These are phyloP conservation scores for Malus hybrid DNA, from an alignment of 331 rosid genomes.

Conservation along the genomic window DNA sequence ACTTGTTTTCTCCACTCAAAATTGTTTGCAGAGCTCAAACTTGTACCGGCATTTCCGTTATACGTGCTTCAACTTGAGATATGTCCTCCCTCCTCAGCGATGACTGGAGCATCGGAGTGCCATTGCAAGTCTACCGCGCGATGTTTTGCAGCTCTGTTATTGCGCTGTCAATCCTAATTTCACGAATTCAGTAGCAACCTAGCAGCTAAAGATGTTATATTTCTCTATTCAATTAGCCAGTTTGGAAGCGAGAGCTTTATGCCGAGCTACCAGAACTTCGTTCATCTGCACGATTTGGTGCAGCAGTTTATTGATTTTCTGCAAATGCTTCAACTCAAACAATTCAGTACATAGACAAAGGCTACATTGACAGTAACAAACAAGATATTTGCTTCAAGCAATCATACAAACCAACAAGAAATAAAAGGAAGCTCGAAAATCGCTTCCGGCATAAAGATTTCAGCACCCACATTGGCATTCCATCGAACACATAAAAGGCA, in stretches of 20 bases:
- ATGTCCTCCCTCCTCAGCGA: background rate
- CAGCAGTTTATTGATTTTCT: conserved; percentile 26
- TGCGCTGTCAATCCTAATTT: background rate
- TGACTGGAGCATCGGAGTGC: background rate
- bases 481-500: background rate
- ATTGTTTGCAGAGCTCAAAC: background rate
- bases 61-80: background rate
- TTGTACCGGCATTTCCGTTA: background rate
- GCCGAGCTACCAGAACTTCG: conserved; percentile 22
- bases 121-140: background rate
- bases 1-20: background rate
- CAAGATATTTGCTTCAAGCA: background rate
- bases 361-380: background rate
- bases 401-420: background rate
- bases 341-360: background rate
- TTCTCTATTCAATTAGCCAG: background rate
- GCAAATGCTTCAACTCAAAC: conserved; percentile 1
- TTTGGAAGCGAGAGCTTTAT: conserved; percentile 13
- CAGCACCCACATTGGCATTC: background rate
- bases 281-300: conserved; percentile 25
- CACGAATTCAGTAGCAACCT: background rate
- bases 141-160: background rate
- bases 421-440: background rate
- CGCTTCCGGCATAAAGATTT: background rate
- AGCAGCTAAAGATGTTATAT: background rate